phyloP scores from a whole-genome alignment of 305 asterid genomes.

The Solanum aculeatissimum region DNA sequence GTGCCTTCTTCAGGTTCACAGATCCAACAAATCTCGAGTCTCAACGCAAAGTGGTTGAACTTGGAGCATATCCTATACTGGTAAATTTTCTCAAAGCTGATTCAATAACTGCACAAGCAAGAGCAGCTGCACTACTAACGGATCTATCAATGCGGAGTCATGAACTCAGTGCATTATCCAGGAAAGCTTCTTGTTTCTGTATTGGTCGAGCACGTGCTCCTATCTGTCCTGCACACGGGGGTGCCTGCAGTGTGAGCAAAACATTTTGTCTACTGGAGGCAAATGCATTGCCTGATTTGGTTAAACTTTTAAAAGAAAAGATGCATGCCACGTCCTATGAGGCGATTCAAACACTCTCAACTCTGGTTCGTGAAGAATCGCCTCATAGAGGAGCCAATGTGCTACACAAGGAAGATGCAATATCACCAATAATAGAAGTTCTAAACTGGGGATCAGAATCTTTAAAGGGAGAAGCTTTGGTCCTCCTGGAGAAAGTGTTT shows the following conservation, averaged over 20 bases:
- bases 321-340: conserved; percentile 54
- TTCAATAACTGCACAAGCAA: conserved; percentile 39
- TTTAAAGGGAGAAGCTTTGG: conserved; percentile 43
- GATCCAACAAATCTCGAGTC: conserved; percentile 45
- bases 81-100: conserved; percentile 26
- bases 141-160: conserved; percentile 57
- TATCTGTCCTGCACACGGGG: conserved; percentile 42
- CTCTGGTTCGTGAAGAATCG: conserved; percentile 37
- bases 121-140: conserved; percentile 56
- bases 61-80: conserved; percentile 32
- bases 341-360: conserved; percentile 56
- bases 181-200: conserved; percentile 15
- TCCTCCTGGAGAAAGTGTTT: conserved; percentile 40
- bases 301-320: conserved; percentile 20
- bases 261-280: conserved; percentile 53
- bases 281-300: conserved; percentile 33
- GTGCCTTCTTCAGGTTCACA: conserved; percentile 53
- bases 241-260: conserved; percentile 22
- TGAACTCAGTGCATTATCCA: conserved; percentile 22
- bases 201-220: conserved; percentile 8
- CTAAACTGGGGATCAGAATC: conserved; percentile 55
- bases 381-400: conserved; percentile 47
- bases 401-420: conserved; percentile 35
- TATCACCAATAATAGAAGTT: conserved; percentile 33
- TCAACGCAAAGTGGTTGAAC: conserved; percentile 30